A percentile compares a stretch with the other conserved stretches of the same genome.
Evolutionary conservation across 179 eudicot genomes (phyloP).

Genomic region (Beta lomatogona): DNA sequence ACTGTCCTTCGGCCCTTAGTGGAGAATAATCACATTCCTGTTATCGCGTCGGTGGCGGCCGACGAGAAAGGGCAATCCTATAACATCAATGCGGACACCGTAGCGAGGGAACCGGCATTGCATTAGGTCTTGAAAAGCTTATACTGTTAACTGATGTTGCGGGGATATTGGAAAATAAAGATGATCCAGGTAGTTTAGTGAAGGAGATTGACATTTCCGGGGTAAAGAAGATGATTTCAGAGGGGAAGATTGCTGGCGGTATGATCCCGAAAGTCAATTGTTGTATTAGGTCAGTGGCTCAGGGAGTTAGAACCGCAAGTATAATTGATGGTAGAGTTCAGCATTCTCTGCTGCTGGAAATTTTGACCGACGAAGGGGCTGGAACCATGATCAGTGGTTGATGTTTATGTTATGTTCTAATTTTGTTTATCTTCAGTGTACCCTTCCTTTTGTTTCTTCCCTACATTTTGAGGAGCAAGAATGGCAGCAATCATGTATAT

Average conservation of each 20-base stretch:
- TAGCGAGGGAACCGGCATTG: constrained; percentile 87
- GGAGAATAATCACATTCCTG: constrained; percentile 66
- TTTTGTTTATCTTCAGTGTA: neutral
- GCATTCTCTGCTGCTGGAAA: constrained; percentile 74
- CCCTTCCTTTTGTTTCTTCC: neutral
- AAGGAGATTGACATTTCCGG: constrained; percentile 79
- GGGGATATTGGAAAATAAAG: constrained; percentile 67
- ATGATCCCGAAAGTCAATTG: constrained; percentile 96
- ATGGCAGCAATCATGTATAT: neutral
- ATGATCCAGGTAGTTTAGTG: constrained; percentile 64
- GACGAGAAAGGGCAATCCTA: constrained; percentile 72
- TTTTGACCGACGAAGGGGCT: constrained; percentile 83
- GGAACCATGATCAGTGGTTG: constrained; percentile 86
- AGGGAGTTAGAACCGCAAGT: constrained; percentile 83
- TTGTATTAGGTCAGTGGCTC: constrained; percentile 72
- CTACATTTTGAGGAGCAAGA: neutral
- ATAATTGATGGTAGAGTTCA: constrained; percentile 82
- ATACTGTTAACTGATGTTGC: constrained; percentile 82
- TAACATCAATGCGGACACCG: constrained; percentile 87
- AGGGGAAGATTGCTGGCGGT: constrained; percentile 78
- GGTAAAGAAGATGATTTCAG: constrained; percentile 53
- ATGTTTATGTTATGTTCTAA: neutral
- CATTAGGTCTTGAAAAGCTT: constrained; percentile 81
- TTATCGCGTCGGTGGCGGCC: constrained; percentile 85
- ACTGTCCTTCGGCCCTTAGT: constrained; percentile 62